A percentile compares a stretch with the other conserved stretches of the same genome.
These are phyloP conservation scores for Tetrahymena malaccensis DNA, from an alignment of 73 alveolate genomes.

Conservation along the genomic window DNA sequence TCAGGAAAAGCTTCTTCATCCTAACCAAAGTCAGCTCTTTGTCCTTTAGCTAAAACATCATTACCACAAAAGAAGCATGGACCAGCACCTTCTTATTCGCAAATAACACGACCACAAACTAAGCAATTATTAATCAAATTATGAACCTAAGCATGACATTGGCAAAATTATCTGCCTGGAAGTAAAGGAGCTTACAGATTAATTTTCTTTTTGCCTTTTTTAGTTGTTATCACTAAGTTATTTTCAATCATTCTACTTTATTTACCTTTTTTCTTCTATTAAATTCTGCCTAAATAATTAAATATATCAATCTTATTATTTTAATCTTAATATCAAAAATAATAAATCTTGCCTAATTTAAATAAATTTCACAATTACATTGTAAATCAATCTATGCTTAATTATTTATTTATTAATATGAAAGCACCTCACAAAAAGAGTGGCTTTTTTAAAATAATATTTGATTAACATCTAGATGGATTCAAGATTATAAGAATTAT, in stretches of 20 bases:
- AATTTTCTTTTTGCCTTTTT: background rate
- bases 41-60: slow-evolving; percentile 2
- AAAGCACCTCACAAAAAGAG: background rate
- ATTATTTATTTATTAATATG: background rate
- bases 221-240: background rate
- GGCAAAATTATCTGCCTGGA: slow-evolving; percentile 44
- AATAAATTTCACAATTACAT: background rate
- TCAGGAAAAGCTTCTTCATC: slow-evolving; percentile 34
- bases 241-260: background rate
- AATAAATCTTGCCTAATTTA: background rate
- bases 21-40: background rate
- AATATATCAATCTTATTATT: background rate
- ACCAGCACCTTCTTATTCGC: slow-evolving; percentile 87
- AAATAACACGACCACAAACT: slow-evolving; percentile 81
- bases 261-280: background rate
- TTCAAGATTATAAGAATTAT: background rate
- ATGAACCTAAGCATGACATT: slow-evolving; percentile 78
- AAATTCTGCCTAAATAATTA: background rate
- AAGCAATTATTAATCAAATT: slow-evolving; percentile 74
- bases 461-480: background rate
- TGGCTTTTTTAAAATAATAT: background rate
- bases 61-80: slow-evolving; percentile 87
- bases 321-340: background rate
- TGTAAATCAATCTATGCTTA: background rate
- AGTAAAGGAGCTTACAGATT: background rate